Evolutionary conservation across 768 basidiomycete genomes (phyloP).

Genomic region (Tephrocybe sp.): DNA sequence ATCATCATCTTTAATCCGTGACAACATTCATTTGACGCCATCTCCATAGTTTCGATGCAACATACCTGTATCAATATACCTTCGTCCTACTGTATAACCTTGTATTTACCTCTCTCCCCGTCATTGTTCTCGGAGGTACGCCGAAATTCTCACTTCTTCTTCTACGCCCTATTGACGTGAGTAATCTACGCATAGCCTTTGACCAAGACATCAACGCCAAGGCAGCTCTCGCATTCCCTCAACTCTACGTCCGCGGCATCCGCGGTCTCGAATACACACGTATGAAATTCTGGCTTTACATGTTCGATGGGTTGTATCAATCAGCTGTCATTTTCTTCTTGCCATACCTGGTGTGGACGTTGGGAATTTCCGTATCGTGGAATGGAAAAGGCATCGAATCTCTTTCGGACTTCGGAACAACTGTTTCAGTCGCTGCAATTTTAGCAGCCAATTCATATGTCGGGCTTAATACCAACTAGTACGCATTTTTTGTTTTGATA

Average conservation of each 20-base stretch:
- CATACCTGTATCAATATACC: constrained; percentile 93
- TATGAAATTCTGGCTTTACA: constrained; percentile 90
- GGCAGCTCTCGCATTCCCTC: constrained; percentile 89
- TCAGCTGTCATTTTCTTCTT: constrained; percentile 85
- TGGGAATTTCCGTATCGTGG: constrained; percentile 67
- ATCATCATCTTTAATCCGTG: not conserved
- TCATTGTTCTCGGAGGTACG: constrained; percentile 85
- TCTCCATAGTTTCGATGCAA: constrained; percentile 77
- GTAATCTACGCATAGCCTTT: constrained; percentile 52
- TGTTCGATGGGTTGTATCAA: constrained; percentile 93
- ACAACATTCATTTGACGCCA: constrained; percentile 14
- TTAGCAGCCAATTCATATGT: constrained; percentile 88
- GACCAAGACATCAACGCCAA: constrained; percentile 93
- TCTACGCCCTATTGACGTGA: constrained; percentile 8
- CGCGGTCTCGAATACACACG: constrained; percentile 92
- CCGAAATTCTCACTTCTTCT: constrained; percentile 1
- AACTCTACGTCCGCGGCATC: constrained; percentile 94
- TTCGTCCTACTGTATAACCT: constrained; percentile 91
- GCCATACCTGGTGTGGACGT: constrained; percentile 71
- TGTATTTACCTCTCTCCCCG: constrained; percentile 91
- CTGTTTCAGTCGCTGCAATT: constrained; percentile 84
- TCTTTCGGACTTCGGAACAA: constrained; percentile 88
- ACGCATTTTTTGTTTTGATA: constrained; percentile 19
- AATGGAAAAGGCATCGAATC: constrained; percentile 78
- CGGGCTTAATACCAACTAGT: constrained; percentile 88